Conservation (phyloP, 2,329 filamentous ascomycete genomes). For the Fusarium keratoplasticum region DNA sequence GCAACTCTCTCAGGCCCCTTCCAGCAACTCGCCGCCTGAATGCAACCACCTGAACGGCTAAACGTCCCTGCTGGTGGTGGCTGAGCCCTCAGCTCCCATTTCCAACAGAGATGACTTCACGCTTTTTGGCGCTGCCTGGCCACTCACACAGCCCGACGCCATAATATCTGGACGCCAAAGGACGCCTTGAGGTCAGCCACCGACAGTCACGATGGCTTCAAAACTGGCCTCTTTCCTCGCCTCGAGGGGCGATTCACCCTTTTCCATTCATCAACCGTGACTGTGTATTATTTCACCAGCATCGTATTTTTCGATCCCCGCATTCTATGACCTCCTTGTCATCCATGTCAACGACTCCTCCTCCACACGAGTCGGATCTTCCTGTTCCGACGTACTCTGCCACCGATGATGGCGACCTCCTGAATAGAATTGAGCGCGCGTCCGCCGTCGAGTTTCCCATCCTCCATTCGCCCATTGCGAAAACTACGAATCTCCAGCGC, state of each 20-base stretch:
- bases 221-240: slow-evolving; percentile 2
- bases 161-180: background rate
- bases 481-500: background rate
- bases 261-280: background rate
- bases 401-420: slow-evolving; percentile 32
- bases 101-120: slow-evolving; percentile 7
- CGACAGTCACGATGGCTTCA: slow-evolving; percentile 7
- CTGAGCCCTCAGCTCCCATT: slow-evolving; percentile 17
- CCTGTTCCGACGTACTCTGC: slow-evolving; percentile 34
- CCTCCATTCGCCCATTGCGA: slow-evolving; percentile 7
- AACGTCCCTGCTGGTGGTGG: slow-evolving; percentile 17
- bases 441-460: slow-evolving; percentile 37
- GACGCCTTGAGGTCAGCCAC: background rate
- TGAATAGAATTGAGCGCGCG: slow-evolving; percentile 34
- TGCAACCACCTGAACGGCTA: background rate
- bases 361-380: background rate
- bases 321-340: background rate
- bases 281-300: background rate
- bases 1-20: background rate
- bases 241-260: background rate
- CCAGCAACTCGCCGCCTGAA: background rate
- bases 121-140: background rate
- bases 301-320: background rate
- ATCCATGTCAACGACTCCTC: background rate
- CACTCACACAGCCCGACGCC: slow-evolving; percentile 15